Evolutionary conservation across 768 basidiomycete species (phyloP).

Genomic region (Tremella fuciformis): DNA sequence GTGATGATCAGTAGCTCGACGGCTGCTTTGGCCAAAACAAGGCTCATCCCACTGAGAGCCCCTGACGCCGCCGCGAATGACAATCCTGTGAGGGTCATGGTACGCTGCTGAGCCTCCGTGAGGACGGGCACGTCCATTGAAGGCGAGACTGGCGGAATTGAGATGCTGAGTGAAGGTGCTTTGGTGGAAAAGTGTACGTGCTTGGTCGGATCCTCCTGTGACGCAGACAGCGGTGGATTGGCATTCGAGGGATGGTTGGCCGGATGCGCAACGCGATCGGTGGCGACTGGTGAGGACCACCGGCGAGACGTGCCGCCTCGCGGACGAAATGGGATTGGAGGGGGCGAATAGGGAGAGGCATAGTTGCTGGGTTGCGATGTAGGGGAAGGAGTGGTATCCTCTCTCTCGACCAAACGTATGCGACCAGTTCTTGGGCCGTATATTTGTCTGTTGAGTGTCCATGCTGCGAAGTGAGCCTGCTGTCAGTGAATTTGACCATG

Average conservation of each 20-base stretch:
- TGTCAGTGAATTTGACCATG: background rate
- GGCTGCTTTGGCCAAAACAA: constrained; percentile 89
- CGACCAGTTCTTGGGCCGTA: constrained; percentile 7
- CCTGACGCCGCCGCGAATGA: constrained; percentile 86
- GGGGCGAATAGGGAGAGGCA: constrained; percentile 30
- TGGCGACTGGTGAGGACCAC: constrained; percentile 13
- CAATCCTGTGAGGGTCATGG: constrained; percentile 66
- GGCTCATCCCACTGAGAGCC: constrained; percentile 84
- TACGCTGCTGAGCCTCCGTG: constrained; percentile 31
- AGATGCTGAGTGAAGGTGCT: constrained; percentile 1
- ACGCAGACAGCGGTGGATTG: background rate
- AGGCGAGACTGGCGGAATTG: constrained; percentile 6
- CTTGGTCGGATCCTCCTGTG: background rate
- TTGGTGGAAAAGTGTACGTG: background rate
- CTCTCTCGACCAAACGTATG: constrained; percentile 18
- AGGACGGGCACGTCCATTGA: background rate
- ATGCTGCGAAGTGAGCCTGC: constrained; percentile 74
- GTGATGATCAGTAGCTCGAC: constrained; percentile 83
- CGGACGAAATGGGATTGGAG: constrained; percentile 38
- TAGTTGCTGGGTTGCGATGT: constrained; percentile 31
- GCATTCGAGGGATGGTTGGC: background rate
- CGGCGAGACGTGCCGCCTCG: constrained; percentile 8
- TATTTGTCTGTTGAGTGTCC: constrained; percentile 55
- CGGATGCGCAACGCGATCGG: background rate
- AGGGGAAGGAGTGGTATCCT: constrained; percentile 11